Evolutionary conservation across 2,329 filamentous ascomycete species (phyloP).

Genomic region (Coniochaeta pulveracea): DNA sequence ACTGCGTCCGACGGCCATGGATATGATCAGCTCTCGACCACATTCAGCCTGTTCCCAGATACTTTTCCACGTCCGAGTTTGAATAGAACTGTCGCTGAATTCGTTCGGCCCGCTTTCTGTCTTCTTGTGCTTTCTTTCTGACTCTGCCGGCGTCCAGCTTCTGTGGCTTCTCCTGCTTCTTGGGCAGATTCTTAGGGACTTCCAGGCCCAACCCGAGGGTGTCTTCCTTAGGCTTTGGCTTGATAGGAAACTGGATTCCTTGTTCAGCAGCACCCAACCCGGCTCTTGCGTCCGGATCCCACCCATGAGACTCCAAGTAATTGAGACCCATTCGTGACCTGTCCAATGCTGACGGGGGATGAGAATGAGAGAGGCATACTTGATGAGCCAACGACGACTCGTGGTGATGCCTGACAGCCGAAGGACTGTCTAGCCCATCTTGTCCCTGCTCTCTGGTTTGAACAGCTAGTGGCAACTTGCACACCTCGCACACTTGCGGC

Average conservation of each 20-base stretch:
- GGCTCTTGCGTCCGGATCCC: conserved; percentile 59
- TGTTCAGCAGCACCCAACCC: conserved; percentile 63
- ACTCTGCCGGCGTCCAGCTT: conserved; percentile 61
- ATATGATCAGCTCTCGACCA: no score
- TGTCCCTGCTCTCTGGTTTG: conserved; percentile 5
- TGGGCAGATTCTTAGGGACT: conserved; percentile 27
- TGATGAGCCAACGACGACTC: conserved; percentile 60
- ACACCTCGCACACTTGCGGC: conserved; percentile 40
- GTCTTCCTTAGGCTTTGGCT: conserved; percentile 59
- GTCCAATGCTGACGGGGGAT: conserved; percentile 62
- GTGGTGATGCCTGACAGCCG: conserved; percentile 28
- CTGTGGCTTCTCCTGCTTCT: conserved; percentile 29
- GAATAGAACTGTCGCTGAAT: conserved; percentile 63
- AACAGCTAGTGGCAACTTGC: conserved; percentile 42
- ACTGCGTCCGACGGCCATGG: no score
- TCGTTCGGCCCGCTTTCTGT: conserved; percentile 50
- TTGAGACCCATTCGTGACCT: conserved; percentile 58
- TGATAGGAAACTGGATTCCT: conserved; percentile 68
- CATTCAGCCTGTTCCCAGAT: conserved; percentile 46
- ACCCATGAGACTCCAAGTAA: conserved; percentile 56
- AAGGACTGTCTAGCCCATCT: conserved; percentile 10
- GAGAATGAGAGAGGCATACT: conserved; percentile 55
- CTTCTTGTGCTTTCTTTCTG: conserved; percentile 47
- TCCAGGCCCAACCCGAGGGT: conserved; percentile 59
- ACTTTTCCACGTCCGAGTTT: conserved; percentile 64